Evolutionary conservation across 1,284 basidiomycete genomes (phyloP).

Genomic region (Sporisorium reilianum): DNA sequence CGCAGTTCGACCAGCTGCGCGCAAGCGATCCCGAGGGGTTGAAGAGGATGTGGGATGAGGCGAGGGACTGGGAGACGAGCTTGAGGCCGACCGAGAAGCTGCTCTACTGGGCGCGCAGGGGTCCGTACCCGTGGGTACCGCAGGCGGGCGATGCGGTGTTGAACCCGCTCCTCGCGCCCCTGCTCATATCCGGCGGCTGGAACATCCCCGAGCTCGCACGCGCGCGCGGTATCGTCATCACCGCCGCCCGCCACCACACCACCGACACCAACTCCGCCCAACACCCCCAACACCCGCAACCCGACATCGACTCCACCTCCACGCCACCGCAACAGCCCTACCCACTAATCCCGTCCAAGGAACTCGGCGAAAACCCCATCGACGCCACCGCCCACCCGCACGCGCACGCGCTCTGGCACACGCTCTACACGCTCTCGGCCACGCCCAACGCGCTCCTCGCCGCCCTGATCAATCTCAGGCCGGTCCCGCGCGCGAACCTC

Average conservation of each 20-base stretch:
- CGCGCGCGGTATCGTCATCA: background rate
- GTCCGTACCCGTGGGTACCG: conserved; percentile 34
- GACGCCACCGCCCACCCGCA: conserved; percentile 22
- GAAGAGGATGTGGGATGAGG: conserved; percentile 38
- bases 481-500: conserved; percentile 15
- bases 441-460: conserved; percentile 17
- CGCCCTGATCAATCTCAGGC: conserved; percentile 19
- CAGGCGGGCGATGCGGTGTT: conserved; percentile 2
- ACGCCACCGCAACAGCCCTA: background rate
- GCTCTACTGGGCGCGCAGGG: conserved; percentile 26
- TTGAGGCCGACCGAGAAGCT: conserved; percentile 41
- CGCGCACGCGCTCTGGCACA: conserved; percentile 17
- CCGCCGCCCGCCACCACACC: background rate
- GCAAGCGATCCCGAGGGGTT: conserved; percentile 13
- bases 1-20: conserved; percentile 35
- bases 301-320: too few relatives aligned
- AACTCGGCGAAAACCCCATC: conserved; percentile 44
- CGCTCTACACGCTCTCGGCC: conserved; percentile 8
- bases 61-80: conserved; percentile 19
- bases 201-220: conserved; percentile 22
- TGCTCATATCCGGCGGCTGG: conserved; percentile 24
- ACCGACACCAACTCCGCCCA: background rate
- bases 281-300: too few relatives aligned
- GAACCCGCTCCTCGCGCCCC: conserved; percentile 24
- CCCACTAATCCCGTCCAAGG: conserved; percentile 27